Evolutionary conservation across 352 stramenopile species (phyloP).

Genomic region (Globisporangium spiculum): DNA sequence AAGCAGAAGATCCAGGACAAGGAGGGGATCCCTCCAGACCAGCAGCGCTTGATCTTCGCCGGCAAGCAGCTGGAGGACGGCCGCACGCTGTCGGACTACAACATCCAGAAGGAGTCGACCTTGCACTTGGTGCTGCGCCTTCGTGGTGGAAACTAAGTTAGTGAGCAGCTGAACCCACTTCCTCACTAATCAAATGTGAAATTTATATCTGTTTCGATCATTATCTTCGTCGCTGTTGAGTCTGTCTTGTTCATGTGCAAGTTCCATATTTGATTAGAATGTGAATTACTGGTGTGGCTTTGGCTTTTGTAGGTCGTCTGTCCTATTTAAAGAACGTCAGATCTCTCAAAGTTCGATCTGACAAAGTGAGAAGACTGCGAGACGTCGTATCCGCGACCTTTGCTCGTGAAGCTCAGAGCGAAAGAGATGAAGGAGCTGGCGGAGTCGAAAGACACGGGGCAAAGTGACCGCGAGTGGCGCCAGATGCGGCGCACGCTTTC

Average conservation of each 20-base stretch:
- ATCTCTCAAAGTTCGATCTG: not conserved
- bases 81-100: constrained; percentile 69
- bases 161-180: too few species aligned
- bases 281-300: not conserved
- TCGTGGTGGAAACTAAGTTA: constrained; percentile 26
- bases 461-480: constrained; percentile 57
- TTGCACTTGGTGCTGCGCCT: constrained; percentile 89
- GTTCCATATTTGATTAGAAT: too few species aligned
- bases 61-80: constrained; percentile 34
- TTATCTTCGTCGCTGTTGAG: too few species aligned
- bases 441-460: constrained; percentile 12
- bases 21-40: too few species aligned
- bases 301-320: not conserved
- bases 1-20: too few species aligned
- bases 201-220: not conserved
- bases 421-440: constrained; percentile 3
- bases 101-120: constrained; percentile 95
- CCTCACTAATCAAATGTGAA: not conserved
- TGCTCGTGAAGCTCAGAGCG: not conserved
- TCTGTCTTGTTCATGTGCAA: not conserved
- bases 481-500: constrained; percentile 53
- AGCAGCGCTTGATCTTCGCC: constrained; percentile 96
- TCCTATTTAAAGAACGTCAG: not conserved
- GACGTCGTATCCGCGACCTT: not conserved
- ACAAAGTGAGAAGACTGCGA: not conserved